These are phyloP conservation scores for Spiromastix sp. DNA, from an alignment of 2,329 filamentous ascomycete species.

Conservation along the genomic window DNA sequence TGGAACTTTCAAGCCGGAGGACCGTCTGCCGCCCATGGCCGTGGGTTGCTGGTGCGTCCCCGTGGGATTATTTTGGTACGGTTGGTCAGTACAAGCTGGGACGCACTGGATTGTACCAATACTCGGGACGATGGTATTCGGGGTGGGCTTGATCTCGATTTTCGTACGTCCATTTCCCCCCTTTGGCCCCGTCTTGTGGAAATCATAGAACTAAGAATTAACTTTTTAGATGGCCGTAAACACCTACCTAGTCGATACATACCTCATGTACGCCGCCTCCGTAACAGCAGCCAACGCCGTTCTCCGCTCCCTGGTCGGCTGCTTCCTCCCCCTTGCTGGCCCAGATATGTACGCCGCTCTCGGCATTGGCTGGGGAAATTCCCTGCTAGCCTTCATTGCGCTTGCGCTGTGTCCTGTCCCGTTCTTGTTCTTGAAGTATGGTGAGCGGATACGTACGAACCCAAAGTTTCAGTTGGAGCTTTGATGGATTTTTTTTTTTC, in stretches of 20 bases:
- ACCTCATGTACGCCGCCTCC: slow-evolving; percentile 34
- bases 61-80: slow-evolving; percentile 47
- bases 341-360: slow-evolving; percentile 37
- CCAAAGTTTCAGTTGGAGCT: slow-evolving; percentile 4
- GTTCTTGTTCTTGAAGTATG: slow-evolving; percentile 24
- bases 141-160: slow-evolving; percentile 34
- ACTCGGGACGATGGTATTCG: slow-evolving; percentile 46
- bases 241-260: slow-evolving; percentile 52
- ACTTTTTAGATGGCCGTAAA: slow-evolving; percentile 48
- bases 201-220: not conserved
- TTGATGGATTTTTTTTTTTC: not conserved
- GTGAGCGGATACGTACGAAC: slow-evolving; percentile 23
- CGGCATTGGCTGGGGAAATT: slow-evolving; percentile 42
- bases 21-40: slow-evolving; percentile 45
- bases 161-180: slow-evolving; percentile 20
- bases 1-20: slow-evolving; percentile 34
- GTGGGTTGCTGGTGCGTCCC: slow-evolving; percentile 45
- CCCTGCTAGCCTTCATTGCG: slow-evolving; percentile 46
- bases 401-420: slow-evolving; percentile 37
- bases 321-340: slow-evolving; percentile 52
- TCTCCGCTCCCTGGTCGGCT: slow-evolving; percentile 45
- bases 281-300: slow-evolving; percentile 47
- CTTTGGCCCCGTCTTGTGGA: not conserved
- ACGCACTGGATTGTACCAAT: slow-evolving; percentile 52
- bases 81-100: slow-evolving; percentile 44